Evolutionary conservation across 2,329 filamentous ascomycete species (phyloP).

Genomic region (Fusarium phyllophilum): DNA sequence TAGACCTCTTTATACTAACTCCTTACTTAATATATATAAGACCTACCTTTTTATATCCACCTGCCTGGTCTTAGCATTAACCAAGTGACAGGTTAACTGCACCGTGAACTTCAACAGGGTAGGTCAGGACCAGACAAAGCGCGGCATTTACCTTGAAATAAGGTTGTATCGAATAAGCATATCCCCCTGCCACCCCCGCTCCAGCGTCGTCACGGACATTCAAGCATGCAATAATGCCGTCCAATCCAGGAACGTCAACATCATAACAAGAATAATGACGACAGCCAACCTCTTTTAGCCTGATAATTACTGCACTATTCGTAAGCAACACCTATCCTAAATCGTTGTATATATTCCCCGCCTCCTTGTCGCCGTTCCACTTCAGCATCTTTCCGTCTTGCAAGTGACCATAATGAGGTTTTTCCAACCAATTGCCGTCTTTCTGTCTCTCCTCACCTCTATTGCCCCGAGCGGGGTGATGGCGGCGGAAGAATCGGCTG

Average conservation of each 20-base stretch:
- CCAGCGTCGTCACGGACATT: neutral
- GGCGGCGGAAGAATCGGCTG: neutral
- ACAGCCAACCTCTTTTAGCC: neutral
- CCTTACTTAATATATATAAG: no score
- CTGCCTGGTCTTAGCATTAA: no score
- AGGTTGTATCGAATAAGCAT: neutral
- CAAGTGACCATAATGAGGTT: constrained; percentile 1
- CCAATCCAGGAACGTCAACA: neutral
- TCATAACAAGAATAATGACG: neutral
- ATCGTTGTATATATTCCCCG: neutral
- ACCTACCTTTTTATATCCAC: no score
- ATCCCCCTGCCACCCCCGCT: neutral
- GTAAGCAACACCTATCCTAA: neutral
- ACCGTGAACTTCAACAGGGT: neutral
- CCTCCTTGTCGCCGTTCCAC: neutral
- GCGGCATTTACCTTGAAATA: neutral
- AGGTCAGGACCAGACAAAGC: neutral
- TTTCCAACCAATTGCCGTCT: neutral
- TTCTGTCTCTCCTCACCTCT: neutral
- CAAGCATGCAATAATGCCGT: neutral
- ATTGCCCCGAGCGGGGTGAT: neutral
- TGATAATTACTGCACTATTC: neutral
- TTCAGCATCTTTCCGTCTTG: neutral
- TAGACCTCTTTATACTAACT: no score
- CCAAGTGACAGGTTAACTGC: no score